A percentile compares a stretch with the other conserved stretches of the same genome.
Conservation (phyloP, 306 rosid species). For the Parietaria judaica region DNA sequence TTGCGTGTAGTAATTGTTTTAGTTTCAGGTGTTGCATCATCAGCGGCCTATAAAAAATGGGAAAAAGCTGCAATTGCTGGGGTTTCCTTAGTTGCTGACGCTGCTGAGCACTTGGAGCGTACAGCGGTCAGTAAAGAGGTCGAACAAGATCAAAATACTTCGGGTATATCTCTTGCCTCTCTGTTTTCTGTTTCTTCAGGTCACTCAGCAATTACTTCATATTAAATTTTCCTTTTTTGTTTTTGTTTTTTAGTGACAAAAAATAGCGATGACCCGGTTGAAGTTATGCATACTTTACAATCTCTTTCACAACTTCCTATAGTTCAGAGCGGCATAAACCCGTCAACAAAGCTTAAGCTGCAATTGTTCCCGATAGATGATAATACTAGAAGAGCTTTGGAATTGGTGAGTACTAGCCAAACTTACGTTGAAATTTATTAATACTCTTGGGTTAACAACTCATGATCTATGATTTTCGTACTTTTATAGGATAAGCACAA, state of each 20-base stretch:
- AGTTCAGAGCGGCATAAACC: constrained; percentile 40
- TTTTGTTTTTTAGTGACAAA: constrained; percentile 48
- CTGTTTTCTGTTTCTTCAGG: constrained; percentile 8
- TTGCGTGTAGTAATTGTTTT: not conserved
- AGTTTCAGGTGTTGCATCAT: constrained; percentile 35
- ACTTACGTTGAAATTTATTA: not conserved
- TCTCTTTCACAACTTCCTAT: constrained; percentile 42
- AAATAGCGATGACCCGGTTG: constrained; percentile 36
- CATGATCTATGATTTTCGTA: not conserved
- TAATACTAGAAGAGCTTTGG: constrained; percentile 81
- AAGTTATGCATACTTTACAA: constrained; percentile 38
- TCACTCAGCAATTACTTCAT: not conserved
- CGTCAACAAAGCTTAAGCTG: constrained; percentile 67
- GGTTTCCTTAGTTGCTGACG: constrained; percentile 97
- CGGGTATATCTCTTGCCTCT: constrained; percentile 33
- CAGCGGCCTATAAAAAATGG: constrained; percentile 92
- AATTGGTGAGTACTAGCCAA: constrained; percentile 52
- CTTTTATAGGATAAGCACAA: constrained; percentile 73
- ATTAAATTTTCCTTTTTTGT: not conserved
- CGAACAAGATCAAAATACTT: constrained; percentile 44
- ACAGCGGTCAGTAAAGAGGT: constrained; percentile 46
- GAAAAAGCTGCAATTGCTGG: constrained; percentile 99
- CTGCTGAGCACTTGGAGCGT: constrained; percentile 97
- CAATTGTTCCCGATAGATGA: constrained; percentile 93
- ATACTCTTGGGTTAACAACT: constrained; percentile 8